A percentile compares a stretch with the other conserved stretches of the same genome.
Conservation (phyloP, 2,329 filamentous ascomycete genomes). For the Aspergillus spinulosporus region DNA sequence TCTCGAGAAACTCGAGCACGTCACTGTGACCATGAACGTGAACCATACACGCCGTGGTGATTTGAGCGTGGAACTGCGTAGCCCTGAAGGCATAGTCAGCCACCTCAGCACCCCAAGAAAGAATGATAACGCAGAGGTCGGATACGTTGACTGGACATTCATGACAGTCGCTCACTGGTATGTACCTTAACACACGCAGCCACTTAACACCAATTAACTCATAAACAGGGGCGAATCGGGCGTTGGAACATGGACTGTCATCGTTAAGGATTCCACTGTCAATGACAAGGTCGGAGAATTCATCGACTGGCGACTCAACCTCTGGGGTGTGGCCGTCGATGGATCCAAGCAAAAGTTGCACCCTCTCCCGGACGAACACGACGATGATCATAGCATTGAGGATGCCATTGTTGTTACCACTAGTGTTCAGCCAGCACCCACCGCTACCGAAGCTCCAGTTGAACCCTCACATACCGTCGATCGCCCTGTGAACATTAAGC, state of each 20-base stretch:
- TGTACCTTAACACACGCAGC: slow-evolving; percentile 33
- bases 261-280: slow-evolving; percentile 79
- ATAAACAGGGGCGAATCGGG: slow-evolving; percentile 76
- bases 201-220: slow-evolving; percentile 23
- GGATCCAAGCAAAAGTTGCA: slow-evolving; percentile 69
- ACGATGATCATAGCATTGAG: slow-evolving; percentile 77
- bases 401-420: slow-evolving; percentile 65
- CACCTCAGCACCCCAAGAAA: slow-evolving; percentile 76
- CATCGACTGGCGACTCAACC: slow-evolving; percentile 86
- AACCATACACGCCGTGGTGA: slow-evolving; percentile 85
- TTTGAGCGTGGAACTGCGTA: slow-evolving; percentile 85
- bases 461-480: slow-evolving; percentile 65
- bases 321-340: slow-evolving; percentile 90
- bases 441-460: slow-evolving; percentile 47
- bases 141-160: slow-evolving; percentile 96
- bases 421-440: slow-evolving; percentile 51
- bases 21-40: slow-evolving; percentile 97
- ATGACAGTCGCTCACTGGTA: slow-evolving; percentile 98
- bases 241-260: slow-evolving; percentile 83
- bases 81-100: slow-evolving; percentile 77
- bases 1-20: slow-evolving; percentile 83
- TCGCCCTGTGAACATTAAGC: slow-evolving; percentile 64
- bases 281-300: slow-evolving; percentile 79
- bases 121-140: slow-evolving; percentile 64
- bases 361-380: slow-evolving; percentile 78